A percentile compares a stretch with the other conserved stretches of the same genome.
Conservation (phyloP, 1,139 yeast genomes). For the Pneumocystis wakefieldiae region DNA sequence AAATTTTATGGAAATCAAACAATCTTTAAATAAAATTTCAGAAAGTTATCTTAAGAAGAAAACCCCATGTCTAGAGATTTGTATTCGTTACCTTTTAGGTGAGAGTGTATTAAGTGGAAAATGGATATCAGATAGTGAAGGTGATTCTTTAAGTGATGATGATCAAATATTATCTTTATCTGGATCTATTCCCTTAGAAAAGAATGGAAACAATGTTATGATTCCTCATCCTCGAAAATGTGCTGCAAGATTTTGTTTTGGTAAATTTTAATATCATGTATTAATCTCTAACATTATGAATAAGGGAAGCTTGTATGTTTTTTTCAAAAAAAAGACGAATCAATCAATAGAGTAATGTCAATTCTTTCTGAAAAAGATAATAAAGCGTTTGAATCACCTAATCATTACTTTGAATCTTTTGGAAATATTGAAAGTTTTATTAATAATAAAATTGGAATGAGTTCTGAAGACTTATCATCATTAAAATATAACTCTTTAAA, state of each 20-base stretch:
- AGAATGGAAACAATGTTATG: constrained; percentile 14
- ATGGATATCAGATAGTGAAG: constrained; percentile 25
- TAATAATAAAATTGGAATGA: not conserved
- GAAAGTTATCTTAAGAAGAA: constrained; percentile 41
- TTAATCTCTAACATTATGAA: not conserved
- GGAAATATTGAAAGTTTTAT: constrained; percentile 1
- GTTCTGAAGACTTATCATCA: not conserved
- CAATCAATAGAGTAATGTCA: not conserved
- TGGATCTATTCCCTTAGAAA: constrained; percentile 23
- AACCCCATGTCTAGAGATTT: constrained; percentile 63
- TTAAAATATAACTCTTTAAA: not conserved
- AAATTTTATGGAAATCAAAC: constrained; percentile 36
- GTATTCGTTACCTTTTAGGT: constrained; percentile 66
- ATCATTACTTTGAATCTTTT: constrained; percentile 1
- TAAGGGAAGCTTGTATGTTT: constrained; percentile 7
- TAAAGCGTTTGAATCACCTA: not conserved
- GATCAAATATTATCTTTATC: constrained; percentile 17
- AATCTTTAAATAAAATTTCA: constrained; percentile 42
- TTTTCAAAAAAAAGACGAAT: constrained; percentile 2
- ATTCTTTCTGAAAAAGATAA: not conserved
- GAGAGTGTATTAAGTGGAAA: constrained; percentile 41
- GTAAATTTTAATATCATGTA: constrained; percentile 10
- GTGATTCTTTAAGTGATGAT: constrained; percentile 19
- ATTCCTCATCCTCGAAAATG: constrained; percentile 9
- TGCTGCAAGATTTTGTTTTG: constrained; percentile 9